Evolutionary conservation across 2,329 filamentous ascomycete species (phyloP).

Genomic region (Diaporthe caulivora): DNA sequence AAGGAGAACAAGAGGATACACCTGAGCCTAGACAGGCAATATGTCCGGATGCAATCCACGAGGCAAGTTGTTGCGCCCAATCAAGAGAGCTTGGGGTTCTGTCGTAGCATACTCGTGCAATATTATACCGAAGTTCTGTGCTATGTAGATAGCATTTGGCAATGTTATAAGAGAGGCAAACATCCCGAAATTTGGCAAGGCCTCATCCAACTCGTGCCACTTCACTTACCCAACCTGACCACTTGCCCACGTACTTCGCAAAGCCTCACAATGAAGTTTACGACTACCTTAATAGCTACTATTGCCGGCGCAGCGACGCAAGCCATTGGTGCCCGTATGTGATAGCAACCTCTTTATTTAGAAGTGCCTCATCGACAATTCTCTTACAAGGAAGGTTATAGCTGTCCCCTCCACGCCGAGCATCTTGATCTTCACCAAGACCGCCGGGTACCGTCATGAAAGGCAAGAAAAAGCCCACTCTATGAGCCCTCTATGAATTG

Average conservation of each 20-base stretch:
- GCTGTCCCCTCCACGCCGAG: not conserved
- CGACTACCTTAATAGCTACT: not conserved
- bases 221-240: not conserved
- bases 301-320: not conserved
- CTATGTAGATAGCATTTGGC: too few relatives aligned
- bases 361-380: not conserved
- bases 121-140: not conserved
- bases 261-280: not conserved
- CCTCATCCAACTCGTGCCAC: not conserved
- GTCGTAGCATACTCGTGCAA: not conserved
- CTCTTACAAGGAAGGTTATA: not conserved
- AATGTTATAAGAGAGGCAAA: not conserved
- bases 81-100: too few relatives aligned
- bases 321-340: not conserved
- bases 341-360: not conserved
- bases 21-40: not conserved
- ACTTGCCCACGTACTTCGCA: too few relatives aligned
- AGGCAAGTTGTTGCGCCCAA: not conserved
- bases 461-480: not conserved
- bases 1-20: not conserved
- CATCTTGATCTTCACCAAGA: conserved; percentile 11
- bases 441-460: not conserved
- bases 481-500: not conserved
- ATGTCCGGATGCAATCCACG: not conserved
- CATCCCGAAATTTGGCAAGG: not conserved